These are phyloP conservation scores for Leucosporidium yakuticum DNA, from an alignment of 768 basidiomycete species.

Conservation along the genomic window DNA sequence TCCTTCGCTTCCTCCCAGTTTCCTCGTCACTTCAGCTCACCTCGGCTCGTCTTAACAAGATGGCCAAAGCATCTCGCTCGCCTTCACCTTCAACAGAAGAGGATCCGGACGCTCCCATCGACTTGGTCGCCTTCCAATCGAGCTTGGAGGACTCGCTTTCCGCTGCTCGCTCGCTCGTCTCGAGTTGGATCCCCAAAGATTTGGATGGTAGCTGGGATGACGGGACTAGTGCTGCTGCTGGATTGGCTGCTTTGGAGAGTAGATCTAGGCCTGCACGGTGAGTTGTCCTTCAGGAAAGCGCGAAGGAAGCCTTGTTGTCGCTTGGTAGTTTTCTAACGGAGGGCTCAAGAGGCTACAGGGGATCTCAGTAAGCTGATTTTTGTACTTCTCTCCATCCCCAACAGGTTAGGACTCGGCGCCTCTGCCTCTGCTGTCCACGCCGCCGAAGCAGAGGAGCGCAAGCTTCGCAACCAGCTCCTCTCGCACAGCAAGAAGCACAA, in stretches of 20 bases:
- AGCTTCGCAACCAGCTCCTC: constrained; percentile 16
- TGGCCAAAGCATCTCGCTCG: no score
- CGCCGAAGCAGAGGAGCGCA: constrained; percentile 25
- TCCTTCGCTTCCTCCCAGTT: no score
- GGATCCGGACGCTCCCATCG: background rate
- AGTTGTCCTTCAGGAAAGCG: background rate
- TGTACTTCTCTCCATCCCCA: background rate
- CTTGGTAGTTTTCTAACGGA: background rate
- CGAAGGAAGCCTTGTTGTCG: no score
- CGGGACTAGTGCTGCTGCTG: background rate
- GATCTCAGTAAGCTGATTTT: background rate
- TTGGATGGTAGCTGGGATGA: constrained; percentile 1
- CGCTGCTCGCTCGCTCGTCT: constrained; percentile 6
- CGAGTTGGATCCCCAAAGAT: constrained; percentile 14
- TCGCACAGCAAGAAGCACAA: background rate
- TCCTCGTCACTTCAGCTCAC: no score
- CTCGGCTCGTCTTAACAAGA: no score
- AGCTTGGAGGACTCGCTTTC: constrained; percentile 18
- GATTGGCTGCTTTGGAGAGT: constrained; percentile 11
- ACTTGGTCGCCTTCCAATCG: constrained; percentile 14
- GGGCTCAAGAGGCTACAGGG: background rate
- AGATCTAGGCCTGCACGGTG: constrained; percentile 18
- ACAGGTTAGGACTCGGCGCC: constrained; percentile 29
- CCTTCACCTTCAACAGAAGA: background rate
- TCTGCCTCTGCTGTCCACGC: constrained; percentile 9